Evolutionary conservation across 164 flowering plant species (phyloP).

Genomic region (Magnolia officinalis): DNA sequence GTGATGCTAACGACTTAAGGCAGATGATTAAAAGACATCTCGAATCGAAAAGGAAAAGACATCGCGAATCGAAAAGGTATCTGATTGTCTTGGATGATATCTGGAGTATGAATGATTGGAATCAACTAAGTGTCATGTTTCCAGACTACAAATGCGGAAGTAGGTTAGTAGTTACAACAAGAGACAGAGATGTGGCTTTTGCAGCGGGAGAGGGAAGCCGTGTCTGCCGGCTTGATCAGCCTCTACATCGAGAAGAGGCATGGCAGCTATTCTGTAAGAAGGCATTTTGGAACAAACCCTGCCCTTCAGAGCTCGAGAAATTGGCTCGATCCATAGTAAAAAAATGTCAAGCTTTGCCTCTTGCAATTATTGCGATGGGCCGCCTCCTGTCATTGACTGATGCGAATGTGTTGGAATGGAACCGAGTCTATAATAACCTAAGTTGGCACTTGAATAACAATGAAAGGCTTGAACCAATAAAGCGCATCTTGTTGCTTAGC

Average conservation of each 20-base stretch:
- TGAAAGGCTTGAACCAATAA: neutral
- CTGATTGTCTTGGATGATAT: conserved; percentile 2
- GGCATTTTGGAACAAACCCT: conserved; percentile 6
- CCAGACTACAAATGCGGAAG: neutral
- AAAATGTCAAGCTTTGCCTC: conserved; percentile 22
- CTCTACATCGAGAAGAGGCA: conserved; percentile 17
- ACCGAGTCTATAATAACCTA: neutral
- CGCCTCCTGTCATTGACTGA: conserved; percentile 5
- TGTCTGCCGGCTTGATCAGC: neutral
- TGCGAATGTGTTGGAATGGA: neutral
- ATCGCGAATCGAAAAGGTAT: neutral
- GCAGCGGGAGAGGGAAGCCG: neutral
- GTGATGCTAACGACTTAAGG: neutral
- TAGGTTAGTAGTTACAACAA: neutral
- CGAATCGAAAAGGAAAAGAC: neutral
- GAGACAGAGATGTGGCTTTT: neutral
- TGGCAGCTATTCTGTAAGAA: conserved; percentile 29
- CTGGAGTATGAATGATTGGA: neutral
- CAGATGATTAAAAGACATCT: neutral
- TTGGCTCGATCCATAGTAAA: conserved; percentile 7
- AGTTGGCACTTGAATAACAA: conserved; percentile 1
- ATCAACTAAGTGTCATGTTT: neutral
- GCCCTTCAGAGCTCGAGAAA: neutral
- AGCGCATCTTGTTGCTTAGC: neutral
- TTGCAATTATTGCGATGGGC: conserved; percentile 18